Evolutionary conservation across 176 grass and related monocot genomes (phyloP).

Genomic region (Paspalum notatum): DNA sequence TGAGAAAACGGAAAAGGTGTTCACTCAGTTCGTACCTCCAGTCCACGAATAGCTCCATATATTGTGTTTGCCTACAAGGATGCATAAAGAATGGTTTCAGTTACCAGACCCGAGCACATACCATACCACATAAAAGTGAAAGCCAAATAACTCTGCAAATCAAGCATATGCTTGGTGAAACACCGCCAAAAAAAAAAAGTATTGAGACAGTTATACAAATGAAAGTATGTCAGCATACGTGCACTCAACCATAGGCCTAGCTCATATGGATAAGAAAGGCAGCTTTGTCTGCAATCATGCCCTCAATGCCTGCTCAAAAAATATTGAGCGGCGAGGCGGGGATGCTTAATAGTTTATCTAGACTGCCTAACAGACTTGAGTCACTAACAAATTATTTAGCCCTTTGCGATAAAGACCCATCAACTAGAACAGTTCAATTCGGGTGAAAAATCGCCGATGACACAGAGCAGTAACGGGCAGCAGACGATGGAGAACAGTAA

Average conservation of each 20-base stretch:
- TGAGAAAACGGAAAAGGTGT: neutral
- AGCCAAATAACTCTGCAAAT: neutral
- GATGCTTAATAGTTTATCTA: neutral
- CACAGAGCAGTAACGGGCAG: neutral
- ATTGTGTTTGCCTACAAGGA: conserved; percentile 82
- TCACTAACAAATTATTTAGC: neutral
- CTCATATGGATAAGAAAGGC: neutral
- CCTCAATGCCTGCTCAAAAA: neutral
- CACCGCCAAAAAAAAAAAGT: too few relatives aligned
- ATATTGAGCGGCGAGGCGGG: neutral
- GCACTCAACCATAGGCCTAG: neutral
- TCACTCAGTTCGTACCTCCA: conserved; percentile 67
- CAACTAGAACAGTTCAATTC: neutral
- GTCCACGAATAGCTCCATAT: conserved; percentile 83
- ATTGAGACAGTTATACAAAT: neutral
- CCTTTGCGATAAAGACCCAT: neutral
- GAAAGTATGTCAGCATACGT: neutral
- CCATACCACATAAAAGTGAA: conserved; percentile 29
- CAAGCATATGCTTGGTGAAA: conserved; percentile 1
- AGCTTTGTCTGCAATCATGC: neutral
- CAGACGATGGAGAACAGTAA: neutral
- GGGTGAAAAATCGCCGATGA: neutral
- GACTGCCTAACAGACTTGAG: neutral
- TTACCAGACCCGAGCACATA: conserved; percentile 5
- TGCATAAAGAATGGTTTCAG: conserved; percentile 17